These are phyloP conservation scores for Gossypium arboreum DNA, from an alignment of 345 rosid species.

Conservation along the genomic window DNA sequence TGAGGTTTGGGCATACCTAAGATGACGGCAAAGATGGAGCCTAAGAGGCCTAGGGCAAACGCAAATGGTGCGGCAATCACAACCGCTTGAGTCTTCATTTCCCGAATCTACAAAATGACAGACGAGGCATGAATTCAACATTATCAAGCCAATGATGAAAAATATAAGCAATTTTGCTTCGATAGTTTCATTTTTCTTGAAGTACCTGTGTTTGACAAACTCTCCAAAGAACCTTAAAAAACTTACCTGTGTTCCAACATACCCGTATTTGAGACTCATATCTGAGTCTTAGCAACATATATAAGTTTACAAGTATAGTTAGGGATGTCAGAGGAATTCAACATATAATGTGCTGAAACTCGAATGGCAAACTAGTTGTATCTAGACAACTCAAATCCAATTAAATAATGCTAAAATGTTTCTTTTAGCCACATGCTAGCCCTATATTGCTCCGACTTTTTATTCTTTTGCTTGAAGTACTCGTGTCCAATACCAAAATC, in stretches of 20 bases:
- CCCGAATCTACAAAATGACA: slow-evolving; percentile 45
- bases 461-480: not conserved
- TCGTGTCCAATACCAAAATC: not conserved
- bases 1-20: slow-evolving; percentile 51
- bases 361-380: not conserved
- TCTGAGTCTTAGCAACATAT: not conserved
- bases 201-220: not conserved
- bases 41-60: slow-evolving; percentile 60
- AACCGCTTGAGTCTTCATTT: slow-evolving; percentile 65
- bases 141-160: slow-evolving; percentile 1
- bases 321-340: too few species aligned
- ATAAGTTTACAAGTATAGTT: not conserved
- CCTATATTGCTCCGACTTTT: not conserved
- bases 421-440: not conserved
- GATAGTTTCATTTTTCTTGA: too few species aligned
- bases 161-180: too few species aligned
- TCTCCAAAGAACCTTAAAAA: not conserved
- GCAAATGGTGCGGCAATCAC: slow-evolving; percentile 82
- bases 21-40: slow-evolving; percentile 64
- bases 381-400: not conserved
- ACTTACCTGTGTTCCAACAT: not conserved
- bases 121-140: slow-evolving; percentile 2
- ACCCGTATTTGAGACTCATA: not conserved
- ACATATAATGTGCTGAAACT: too few species aligned
- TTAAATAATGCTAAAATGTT: not conserved